Evolutionary conservation across 345 rosid genomes (phyloP), one percentile per base, ranked within the genome.

Genomic region (Heritiera fomes): DNA sequence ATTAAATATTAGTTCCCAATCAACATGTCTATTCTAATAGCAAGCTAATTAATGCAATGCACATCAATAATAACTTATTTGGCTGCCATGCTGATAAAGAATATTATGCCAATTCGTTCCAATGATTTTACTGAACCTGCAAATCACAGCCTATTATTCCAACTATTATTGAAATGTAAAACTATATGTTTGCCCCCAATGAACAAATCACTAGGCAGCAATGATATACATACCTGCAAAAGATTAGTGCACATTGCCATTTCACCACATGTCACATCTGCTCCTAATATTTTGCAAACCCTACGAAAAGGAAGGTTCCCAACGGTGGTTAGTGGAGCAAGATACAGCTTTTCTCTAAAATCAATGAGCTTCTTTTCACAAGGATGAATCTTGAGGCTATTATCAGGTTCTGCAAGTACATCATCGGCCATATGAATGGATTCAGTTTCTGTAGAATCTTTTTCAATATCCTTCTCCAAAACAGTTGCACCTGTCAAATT

Each of bases 211-310:
- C 32, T 18, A 58, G 65, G 64, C n/a, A 65, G 49, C 62, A 43
- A 72, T 56, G 79, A 79, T 9, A 76, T 55, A 66, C 76, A 76
- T 46, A 95, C 98, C 97, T 93, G 97, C 89, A 95, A 88, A 70
- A 95, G 93, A 80, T 92, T 91, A 67, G 99, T 90, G 82, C 98
- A 91, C 97, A 94, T 92, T 52, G 99, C 99, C 99, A 95, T 95
- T 88, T 95, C 99, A 82, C 99, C 98, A 20, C 97, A 93, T 3
- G 99, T 93, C 75, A 92, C 83, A 86, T 94, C 99, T 68, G 95
- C 98, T 78, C 99, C 99, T 60, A 94, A 77, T 62, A 77, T 87
- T 89, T 94, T 94, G 88, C 99, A 96, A 79, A 96, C 86, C 88
- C 98, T 92, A 75, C 99, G 88, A 79, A 89, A 96, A 78, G 99